These are phyloP conservation scores for Gonapodya prolifera DNA, from an alignment of 192 early-diverging fungal species.

Conservation along the genomic window DNA sequence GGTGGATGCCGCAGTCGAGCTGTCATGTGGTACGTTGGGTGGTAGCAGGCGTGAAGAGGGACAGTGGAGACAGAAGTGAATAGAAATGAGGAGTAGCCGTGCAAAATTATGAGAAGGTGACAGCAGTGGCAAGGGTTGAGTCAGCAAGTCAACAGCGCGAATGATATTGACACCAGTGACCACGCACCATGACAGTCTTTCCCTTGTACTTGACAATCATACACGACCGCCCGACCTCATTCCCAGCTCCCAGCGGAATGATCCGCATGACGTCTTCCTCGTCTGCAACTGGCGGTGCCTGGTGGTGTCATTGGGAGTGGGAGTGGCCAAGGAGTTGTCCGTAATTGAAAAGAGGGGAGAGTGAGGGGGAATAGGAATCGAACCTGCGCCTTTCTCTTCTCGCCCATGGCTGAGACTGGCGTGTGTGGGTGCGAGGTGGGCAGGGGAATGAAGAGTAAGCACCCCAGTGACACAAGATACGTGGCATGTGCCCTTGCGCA, in stretches of 20 bases:
- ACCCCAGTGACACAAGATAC: too few species aligned
- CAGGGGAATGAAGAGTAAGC: too few species aligned
- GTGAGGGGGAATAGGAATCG: not conserved
- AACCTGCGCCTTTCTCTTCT: not conserved
- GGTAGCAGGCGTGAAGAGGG: not conserved
- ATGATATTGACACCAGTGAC: too few species aligned
- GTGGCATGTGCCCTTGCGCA: too few species aligned
- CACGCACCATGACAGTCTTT: conserved; percentile 79
- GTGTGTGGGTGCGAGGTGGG: too few species aligned
- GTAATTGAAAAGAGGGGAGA: not conserved
- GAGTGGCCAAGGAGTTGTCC: not conserved
- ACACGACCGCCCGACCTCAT: conserved; percentile 93
- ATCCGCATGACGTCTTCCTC: conserved; percentile 76
- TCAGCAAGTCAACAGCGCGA: too few species aligned
- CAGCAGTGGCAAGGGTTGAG: too few species aligned
- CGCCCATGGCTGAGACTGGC: too few species aligned
- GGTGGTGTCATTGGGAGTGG: not conserved
- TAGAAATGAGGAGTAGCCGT: conserved; percentile 1
- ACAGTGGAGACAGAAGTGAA: conserved; percentile 6
- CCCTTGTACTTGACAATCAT: conserved; percentile 87
- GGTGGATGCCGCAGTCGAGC: conserved; percentile 95
- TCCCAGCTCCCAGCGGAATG: conserved; percentile 91
- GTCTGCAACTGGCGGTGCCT: not conserved
- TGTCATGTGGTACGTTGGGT: conserved; percentile 17
- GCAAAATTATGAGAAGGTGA: not conserved